Evolutionary conservation across 495 filamentous ascomycete species (phyloP).

Genomic region (Penicillium pancosmium): DNA sequence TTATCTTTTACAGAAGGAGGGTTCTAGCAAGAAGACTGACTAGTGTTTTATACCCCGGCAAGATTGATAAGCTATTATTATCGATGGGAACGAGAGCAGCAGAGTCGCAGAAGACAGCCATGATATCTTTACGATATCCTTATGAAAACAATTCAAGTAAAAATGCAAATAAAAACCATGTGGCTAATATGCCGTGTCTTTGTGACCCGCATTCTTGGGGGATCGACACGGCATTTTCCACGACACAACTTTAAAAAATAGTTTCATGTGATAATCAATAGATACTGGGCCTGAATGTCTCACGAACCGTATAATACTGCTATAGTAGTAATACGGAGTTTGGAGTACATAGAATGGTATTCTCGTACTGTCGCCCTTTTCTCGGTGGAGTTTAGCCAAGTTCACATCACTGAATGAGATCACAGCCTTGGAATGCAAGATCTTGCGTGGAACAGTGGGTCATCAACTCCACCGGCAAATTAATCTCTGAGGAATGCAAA

Average conservation of each 20-base stretch:
- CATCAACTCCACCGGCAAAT: neutral
- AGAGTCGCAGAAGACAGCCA: neutral
- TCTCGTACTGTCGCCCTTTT: too few species aligned
- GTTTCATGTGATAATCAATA: neutral
- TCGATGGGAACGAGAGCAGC: too few species aligned
- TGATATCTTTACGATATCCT: neutral
- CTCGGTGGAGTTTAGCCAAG: neutral
- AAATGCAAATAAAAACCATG: too few species aligned
- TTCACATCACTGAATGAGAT: neutral
- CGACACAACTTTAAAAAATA: neutral
- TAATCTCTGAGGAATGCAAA: neutral
- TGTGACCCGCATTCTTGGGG: neutral
- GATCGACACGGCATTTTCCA: constrained; percentile 3
- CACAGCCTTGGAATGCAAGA: neutral
- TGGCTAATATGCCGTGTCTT: neutral
- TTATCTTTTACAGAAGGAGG: constrained; percentile 22
- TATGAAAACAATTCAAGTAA: too few species aligned
- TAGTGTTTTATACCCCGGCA: neutral
- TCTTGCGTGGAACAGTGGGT: neutral
- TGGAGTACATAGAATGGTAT: too few species aligned
- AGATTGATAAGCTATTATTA: too few species aligned
- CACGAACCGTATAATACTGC: too few species aligned
- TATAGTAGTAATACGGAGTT: too few species aligned
- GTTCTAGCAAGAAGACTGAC: constrained; percentile 11
- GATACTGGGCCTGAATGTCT: too few species aligned